Evolutionary conservation across 371 early-diverging fungal species (phyloP).

Genomic region (Mucor racemosus): DNA sequence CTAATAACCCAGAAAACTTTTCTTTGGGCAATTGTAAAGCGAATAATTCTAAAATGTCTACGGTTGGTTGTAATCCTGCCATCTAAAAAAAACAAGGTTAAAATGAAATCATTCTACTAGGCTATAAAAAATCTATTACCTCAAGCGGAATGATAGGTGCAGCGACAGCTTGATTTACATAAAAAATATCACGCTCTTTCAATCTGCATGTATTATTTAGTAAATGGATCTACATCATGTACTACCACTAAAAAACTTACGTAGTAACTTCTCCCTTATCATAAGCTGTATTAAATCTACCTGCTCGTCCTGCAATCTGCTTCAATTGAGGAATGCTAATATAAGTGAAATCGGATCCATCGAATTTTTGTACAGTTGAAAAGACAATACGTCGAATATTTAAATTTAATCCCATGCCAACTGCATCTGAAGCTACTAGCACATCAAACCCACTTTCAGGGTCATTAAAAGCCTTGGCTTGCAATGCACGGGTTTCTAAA

Average conservation of each 20-base stretch:
- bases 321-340: slow-evolving; percentile 82
- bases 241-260: slow-evolving; percentile 31
- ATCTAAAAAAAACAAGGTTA: slow-evolving; percentile 35
- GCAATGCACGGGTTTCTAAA: slow-evolving; percentile 82
- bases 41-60: slow-evolving; percentile 85
- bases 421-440: slow-evolving; percentile 94
- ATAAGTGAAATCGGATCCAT: slow-evolving; percentile 60
- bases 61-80: slow-evolving; percentile 80
- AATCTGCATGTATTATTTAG: slow-evolving; percentile 22
- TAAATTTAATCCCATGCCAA: slow-evolving; percentile 97
- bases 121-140: slow-evolving; percentile 24
- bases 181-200: slow-evolving; percentile 29
- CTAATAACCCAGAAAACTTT: slow-evolving; percentile 67
- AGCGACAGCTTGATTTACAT: slow-evolving; percentile 38
- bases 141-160: slow-evolving; percentile 36
- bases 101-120: not conserved
- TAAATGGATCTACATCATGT: slow-evolving; percentile 24
- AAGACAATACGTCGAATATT: slow-evolving; percentile 91
- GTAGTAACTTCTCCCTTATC: slow-evolving; percentile 70
- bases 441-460: slow-evolving; percentile 80
- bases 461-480: slow-evolving; percentile 92
- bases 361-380: slow-evolving; percentile 74
- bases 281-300: slow-evolving; percentile 79
- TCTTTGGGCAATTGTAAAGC: slow-evolving; percentile 72
- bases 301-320: slow-evolving; percentile 97